Evolutionary conservation across 163 green algal genomes (phyloP).

Genomic region (Chloromonas sp.): DNA sequence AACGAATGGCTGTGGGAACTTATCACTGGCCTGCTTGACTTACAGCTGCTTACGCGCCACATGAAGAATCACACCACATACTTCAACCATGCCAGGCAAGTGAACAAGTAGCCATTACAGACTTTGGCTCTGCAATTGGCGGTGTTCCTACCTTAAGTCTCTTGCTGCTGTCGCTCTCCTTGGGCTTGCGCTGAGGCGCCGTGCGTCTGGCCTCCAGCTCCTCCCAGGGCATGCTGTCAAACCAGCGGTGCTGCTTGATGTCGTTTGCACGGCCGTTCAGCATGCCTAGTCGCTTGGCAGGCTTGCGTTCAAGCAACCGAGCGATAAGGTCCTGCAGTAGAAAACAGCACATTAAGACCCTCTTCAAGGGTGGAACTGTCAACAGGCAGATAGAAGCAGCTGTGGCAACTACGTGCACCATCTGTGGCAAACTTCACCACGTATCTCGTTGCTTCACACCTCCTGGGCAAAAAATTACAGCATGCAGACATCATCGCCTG

Average conservation of each 20-base stretch:
- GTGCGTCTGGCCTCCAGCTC: constrained; percentile 70
- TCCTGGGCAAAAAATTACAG: not conserved
- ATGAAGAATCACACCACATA: too few relatives aligned
- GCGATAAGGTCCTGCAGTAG: constrained; percentile 68
- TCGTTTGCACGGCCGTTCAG: constrained; percentile 71
- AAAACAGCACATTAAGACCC: not conserved
- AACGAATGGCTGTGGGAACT: too few relatives aligned
- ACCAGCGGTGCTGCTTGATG: constrained; percentile 91
- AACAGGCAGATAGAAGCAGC: too few relatives aligned
- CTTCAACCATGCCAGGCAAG: too few relatives aligned
- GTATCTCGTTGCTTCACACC: not conserved
- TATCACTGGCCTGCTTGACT: too few relatives aligned
- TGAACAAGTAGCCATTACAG: too few relatives aligned
- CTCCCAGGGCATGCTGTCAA: constrained; percentile 86
- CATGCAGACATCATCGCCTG: not conserved
- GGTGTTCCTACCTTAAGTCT: constrained; percentile 42
- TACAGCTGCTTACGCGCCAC: too few relatives aligned
- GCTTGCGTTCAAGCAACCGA: constrained; percentile 84
- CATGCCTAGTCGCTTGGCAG: constrained; percentile 80
- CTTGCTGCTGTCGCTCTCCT: constrained; percentile 76
- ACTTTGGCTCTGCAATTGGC: too few relatives aligned
- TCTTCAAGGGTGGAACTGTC: not conserved
- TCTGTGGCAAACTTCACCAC: too few relatives aligned
- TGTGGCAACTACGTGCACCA: too few relatives aligned
- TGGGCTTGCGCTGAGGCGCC: constrained; percentile 58